A percentile compares a stretch with the other conserved stretches of the same genome.
Evolutionary conservation across 148 eudicot species (phyloP).

Genomic region (Pouteria glomerata): DNA sequence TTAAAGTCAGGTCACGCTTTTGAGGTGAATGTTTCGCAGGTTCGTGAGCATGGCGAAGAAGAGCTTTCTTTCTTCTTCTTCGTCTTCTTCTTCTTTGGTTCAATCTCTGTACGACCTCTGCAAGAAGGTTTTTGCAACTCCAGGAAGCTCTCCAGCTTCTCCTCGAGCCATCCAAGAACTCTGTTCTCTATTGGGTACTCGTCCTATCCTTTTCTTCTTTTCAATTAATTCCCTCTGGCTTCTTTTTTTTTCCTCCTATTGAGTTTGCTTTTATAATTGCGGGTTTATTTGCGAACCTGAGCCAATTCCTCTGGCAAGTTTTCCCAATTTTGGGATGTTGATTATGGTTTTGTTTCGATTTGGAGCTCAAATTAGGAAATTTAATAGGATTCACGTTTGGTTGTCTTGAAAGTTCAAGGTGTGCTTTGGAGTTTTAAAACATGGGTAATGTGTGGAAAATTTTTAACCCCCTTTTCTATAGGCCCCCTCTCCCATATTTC

Average conservation of each 20-base stretch:
- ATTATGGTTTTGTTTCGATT: background rate
- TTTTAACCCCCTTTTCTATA: too few species aligned
- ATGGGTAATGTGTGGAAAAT: too few species aligned
- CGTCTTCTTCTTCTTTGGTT: slow-evolving; percentile 12
- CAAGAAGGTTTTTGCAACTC: slow-evolving; percentile 36
- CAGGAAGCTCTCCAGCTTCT: slow-evolving; percentile 24
- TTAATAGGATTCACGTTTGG: background rate
- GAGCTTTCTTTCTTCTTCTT: slow-evolving; percentile 4
- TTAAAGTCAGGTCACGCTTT: too few species aligned
- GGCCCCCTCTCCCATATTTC: too few species aligned
- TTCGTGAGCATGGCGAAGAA: slow-evolving; percentile 13
- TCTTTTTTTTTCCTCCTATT: too few species aligned
- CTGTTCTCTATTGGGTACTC: slow-evolving; percentile 47
- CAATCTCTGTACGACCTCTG: slow-evolving; percentile 53
- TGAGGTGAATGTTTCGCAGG: background rate
- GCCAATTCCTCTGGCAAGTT: background rate
- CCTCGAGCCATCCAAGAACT: slow-evolving; percentile 38
- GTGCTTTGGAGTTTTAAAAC: too few species aligned
- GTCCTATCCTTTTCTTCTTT: background rate
- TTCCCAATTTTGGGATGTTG: background rate
- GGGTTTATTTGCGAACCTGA: background rate
- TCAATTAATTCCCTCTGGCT: too few species aligned
- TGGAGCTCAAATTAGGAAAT: background rate
- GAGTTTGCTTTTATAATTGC: background rate
- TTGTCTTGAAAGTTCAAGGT: background rate